A percentile compares a stretch with the other conserved stretches of the same genome.
Evolutionary conservation across 441 rosid species (phyloP).

Genomic region (Bocquillonia castaneifolia): DNA sequence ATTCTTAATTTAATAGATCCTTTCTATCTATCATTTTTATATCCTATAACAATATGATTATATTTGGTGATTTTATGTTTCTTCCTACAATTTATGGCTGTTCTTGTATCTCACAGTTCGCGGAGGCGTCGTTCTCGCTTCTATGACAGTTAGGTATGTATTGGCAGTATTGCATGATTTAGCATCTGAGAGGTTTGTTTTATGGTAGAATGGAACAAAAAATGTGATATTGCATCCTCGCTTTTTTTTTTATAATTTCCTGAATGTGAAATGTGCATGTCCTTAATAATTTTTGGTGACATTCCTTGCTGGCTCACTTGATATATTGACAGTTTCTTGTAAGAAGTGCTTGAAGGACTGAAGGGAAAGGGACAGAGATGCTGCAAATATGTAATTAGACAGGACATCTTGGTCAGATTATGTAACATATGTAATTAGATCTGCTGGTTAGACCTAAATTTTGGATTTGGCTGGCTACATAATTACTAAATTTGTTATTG

Average conservation of each 20-base stretch:
- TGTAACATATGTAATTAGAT: slow-evolving; percentile 24
- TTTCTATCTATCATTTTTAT: not conserved
- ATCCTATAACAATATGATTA: not conserved
- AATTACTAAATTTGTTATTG: not conserved
- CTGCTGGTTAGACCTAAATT: slow-evolving; percentile 28
- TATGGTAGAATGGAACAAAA: not conserved
- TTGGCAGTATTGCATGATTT: not conserved
- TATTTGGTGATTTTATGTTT: slow-evolving; percentile 4
- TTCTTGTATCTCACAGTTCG: slow-evolving; percentile 46
- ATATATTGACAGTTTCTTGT: slow-evolving; percentile 19
- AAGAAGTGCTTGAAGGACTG: slow-evolving; percentile 11
- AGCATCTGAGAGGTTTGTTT: slow-evolving; percentile 8
- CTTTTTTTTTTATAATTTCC: not conserved
- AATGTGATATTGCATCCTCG: not conserved
- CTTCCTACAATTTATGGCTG: slow-evolving; percentile 20
- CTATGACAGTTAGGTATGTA: slow-evolving; percentile 63
- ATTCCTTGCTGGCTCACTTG: not conserved
- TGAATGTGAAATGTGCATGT: not conserved
- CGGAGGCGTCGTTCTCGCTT: slow-evolving; percentile 75
- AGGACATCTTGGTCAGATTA: slow-evolving; percentile 13
- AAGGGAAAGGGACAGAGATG: not conserved
- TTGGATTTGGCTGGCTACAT: slow-evolving; percentile 17
- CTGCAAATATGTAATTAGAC: slow-evolving; percentile 19
- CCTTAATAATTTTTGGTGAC: not conserved
- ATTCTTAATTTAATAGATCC: not conserved